Evolutionary conservation across 2,329 filamentous ascomycete species (phyloP).

Genomic region (Colletotrichum orbiculare): DNA sequence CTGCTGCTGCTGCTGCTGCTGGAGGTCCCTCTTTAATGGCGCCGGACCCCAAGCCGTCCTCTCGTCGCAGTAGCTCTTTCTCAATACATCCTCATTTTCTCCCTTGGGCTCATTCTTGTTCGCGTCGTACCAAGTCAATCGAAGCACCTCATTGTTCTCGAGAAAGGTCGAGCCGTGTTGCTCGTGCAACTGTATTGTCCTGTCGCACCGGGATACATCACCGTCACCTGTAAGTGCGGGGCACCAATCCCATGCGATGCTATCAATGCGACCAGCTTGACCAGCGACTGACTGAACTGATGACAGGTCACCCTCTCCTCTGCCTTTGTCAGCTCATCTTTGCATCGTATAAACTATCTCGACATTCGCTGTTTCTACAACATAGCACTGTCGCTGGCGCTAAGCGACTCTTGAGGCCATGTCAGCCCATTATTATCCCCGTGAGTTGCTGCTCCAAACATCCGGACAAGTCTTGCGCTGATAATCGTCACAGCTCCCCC

Average conservation of each 20-base stretch:
- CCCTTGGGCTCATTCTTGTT: background rate
- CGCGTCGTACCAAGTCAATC: background rate
- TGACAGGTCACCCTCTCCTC: slow-evolving; percentile 9
- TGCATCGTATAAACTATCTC: background rate
- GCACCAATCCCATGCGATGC: slow-evolving; percentile 22
- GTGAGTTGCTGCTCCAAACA: slow-evolving; percentile 26
- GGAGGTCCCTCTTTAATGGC: slow-evolving; percentile 26
- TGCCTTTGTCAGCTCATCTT: background rate
- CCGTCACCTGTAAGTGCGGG: slow-evolving; percentile 34
- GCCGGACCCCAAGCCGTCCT: slow-evolving; percentile 25
- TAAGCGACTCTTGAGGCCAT: slow-evolving; percentile 11
- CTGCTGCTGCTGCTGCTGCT: too few relatives aligned
- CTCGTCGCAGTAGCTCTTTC: slow-evolving; percentile 6
- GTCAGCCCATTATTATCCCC: slow-evolving; percentile 35
- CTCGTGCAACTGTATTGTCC: slow-evolving; percentile 3
- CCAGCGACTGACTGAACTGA: slow-evolving; percentile 12
- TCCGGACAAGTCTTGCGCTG: slow-evolving; percentile 23
- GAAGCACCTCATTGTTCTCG: background rate
- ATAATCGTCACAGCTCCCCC: slow-evolving; percentile 29
- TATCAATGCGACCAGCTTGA: background rate
- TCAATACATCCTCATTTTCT: background rate
- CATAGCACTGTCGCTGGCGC: background rate
- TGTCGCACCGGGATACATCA: background rate
- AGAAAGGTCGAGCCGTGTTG: background rate
- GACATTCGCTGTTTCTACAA: background rate